Percentiles rank a stretch among this genome's conserved stretches.
Conservation (phyloP, 495 filamentous ascomycete species). For the Patellaria atrata region DNA sequence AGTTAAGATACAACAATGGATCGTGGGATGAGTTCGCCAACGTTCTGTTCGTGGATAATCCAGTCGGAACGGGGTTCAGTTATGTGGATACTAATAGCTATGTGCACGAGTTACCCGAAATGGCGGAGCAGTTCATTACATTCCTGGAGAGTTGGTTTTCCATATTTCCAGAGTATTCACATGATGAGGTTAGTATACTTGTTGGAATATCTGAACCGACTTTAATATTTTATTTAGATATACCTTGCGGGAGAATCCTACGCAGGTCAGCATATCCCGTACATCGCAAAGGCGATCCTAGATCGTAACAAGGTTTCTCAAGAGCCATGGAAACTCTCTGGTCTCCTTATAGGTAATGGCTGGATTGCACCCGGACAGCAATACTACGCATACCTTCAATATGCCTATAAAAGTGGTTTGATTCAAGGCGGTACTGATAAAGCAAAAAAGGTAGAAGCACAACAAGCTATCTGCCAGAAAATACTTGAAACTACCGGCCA, state of each 20-base stretch:
- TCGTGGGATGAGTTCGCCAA: constrained; percentile 98
- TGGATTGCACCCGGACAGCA: constrained; percentile 88
- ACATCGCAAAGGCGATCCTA: constrained; percentile 79
- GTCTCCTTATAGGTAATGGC: constrained; percentile 88
- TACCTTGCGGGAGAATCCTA: constrained; percentile 94
- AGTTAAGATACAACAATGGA: constrained; percentile 68
- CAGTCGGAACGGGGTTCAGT: constrained; percentile 91
- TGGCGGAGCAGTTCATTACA: constrained; percentile 73
- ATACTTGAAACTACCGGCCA: constrained; percentile 38
- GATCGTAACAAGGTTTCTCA: constrained; percentile 51
- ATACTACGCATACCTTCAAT: constrained; percentile 76
- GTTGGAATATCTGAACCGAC: background rate
- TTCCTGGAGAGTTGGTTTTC: constrained; percentile 85
- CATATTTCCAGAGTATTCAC: constrained; percentile 82
- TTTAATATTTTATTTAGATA: constrained; percentile 38
- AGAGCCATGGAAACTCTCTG: constrained; percentile 60
- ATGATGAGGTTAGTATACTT: constrained; percentile 64
- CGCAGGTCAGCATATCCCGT: constrained; percentile 93
- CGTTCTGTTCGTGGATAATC: constrained; percentile 89
- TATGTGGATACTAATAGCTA: constrained; percentile 81
- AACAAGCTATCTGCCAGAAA: constrained; percentile 50
- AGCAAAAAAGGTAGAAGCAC: constrained; percentile 51
- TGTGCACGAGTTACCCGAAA: constrained; percentile 68
- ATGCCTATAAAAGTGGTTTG: constrained; percentile 58
- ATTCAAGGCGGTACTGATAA: constrained; percentile 48